Base-by-base conservation (phyloP, 2,329 filamentous ascomycete species). In the Pyrenophora teres region DNA sequence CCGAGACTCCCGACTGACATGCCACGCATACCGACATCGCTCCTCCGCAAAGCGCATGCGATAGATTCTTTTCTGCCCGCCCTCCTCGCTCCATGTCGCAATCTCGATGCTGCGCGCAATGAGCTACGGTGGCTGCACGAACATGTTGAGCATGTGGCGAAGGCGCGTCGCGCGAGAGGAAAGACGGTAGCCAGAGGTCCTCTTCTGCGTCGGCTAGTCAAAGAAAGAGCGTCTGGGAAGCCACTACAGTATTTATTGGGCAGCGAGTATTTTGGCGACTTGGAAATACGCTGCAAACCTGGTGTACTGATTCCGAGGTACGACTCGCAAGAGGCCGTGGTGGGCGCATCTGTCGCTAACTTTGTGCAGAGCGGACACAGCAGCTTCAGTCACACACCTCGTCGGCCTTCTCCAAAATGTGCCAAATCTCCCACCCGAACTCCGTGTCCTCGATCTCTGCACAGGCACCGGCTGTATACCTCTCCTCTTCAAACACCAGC, bases 211-310 rank as follows among this genome's bases (percentile, higher is more conserved):
- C 56, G 63, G n/a, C 35, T 73, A 31, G 66, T 70, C 15, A 40
- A 46, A 30, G 44, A 70, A 39, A 76, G 84, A 52, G 75, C 80
- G 3, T 71, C 61, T n/a, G 91, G 91, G 1, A 83, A 86, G 51
- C 94, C 94, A 1, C 75, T 99, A 30, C 94, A 97, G 72, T 97
- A 97, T 69, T 81, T 97, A 18, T 77, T 99, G 1, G 92, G 92
- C 3, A 86, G 87, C 4, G 92, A 97, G 71, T 94, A 88, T 1
- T 97, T 99, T 74, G 93, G 92, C 0, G 77, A 84, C 4, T 75
- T 97, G 13, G 88, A 96, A 36, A 88, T 99, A 39, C 76, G 81
- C 47, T 97, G 92, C 68, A 79, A 78, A 23, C 83, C 80, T 9
- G 90, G 90, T 2, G 92, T 97, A 4, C 77, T 99, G 50, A 96